Percentiles rank a stretch among this genome's conserved stretches.
These are phyloP conservation scores for Aspergillus olivimuriae DNA, from an alignment of 495 filamentous ascomycete genomes.

Conservation along the genomic window DNA sequence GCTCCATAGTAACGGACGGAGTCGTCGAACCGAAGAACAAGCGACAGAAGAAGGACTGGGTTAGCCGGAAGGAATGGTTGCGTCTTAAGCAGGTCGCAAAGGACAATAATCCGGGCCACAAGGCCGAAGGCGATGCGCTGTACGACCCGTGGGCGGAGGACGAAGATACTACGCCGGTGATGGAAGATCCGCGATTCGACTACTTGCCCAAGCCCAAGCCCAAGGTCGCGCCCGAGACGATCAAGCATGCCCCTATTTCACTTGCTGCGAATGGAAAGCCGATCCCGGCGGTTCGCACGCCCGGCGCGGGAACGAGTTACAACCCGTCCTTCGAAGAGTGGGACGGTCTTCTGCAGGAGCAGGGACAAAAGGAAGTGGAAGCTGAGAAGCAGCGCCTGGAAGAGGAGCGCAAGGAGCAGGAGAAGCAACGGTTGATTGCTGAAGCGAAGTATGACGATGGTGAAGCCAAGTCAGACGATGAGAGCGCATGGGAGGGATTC, in stretches of 20 bases:
- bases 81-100: conserved; percentile 72
- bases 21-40: conserved; percentile 63
- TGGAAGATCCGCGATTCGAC: conserved; percentile 46
- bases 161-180: conserved; percentile 25
- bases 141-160: conserved; percentile 75
- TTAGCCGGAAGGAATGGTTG: conserved; percentile 72
- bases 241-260: conserved; percentile 71
- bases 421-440: conserved; percentile 41
- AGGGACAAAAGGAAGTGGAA: conserved; percentile 71
- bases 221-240: conserved; percentile 65
- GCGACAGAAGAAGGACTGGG: conserved; percentile 64
- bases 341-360: conserved; percentile 61
- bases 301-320: conserved; percentile 79
- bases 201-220: conserved; percentile 58
- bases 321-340: conserved; percentile 86
- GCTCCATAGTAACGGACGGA: conserved; percentile 52
- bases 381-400: conserved; percentile 71
- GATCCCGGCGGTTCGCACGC: conserved; percentile 70
- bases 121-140: conserved; percentile 44
- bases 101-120: conserved; percentile 54
- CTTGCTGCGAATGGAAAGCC: conserved; percentile 70
- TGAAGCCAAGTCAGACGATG: conserved; percentile 69
- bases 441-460: conserved; percentile 63
- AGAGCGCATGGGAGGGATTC: conserved; percentile 83
- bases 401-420: conserved; percentile 57